Evolutionary conservation across 192 early-diverging fungal species (phyloP), one percentile per base, ranked within the genome.

Genomic region (Gaertneriomyces semiglobifer): DNA sequence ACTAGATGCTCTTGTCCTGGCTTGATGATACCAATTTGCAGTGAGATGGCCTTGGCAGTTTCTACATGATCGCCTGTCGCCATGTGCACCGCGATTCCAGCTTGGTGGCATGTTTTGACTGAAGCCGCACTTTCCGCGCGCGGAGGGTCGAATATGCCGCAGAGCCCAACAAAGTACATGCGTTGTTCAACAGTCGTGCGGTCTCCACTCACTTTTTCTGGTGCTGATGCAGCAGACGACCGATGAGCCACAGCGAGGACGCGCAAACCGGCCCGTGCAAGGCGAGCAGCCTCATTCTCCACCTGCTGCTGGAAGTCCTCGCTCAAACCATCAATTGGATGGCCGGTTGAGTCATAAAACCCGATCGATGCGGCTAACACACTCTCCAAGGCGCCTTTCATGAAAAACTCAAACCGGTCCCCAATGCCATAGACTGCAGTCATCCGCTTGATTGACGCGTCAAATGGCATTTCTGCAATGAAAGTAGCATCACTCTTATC

Each of bases 81-180:
- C 92, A 96, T 96, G 42, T 91, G 85, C 20, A 96, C 91, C 62
- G 84, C 79, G 33, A 96, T 89, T 65, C 94, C 93, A 45, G 93
- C 92, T 58, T 77, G 77, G 62, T 87, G 82, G 71, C 93, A 96
- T 42, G 72, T 69, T n/a, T 78, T 72, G 12, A 96, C 91, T 55
- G 90, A 85, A 73, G 88, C 82, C 16, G 81, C 76, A 7, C 92
- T 92, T 52, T 85, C 90, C 10, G 88, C 84, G 45, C 93, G 84
- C 8, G 94, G 82, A 40, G 91, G 93, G 77, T 96, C 93, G 77
- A 88, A 79, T 62, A 96, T 93, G 53, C 92, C 93, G 45, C 91
- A 80, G 16, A 96, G 77, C 40, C 87, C 89, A 20, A 92, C 62
- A 20, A 60, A 58, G 43, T 66, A 56, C 19, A 71, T 53, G 43